A percentile compares a stretch with the other conserved stretches of the same genome.
Conservation (phyloP, 495 filamentous ascomycete species). For the Neurospora sp. region DNA sequence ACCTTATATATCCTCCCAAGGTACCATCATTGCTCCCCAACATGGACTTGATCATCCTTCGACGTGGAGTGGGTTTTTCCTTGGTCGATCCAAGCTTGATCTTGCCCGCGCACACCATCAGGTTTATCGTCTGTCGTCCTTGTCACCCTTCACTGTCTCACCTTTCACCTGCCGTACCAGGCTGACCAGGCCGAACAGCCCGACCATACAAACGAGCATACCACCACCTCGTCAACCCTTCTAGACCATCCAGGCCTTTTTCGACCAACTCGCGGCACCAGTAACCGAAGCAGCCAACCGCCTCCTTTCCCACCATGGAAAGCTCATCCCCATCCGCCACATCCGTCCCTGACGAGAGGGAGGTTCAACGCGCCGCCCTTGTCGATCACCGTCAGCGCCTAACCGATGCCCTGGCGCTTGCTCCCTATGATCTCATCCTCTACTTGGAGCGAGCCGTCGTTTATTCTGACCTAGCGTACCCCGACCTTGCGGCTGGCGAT, state of each 20-base stretch:
- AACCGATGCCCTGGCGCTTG: constrained; percentile 36
- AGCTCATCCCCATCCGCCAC: constrained; percentile 22
- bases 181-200: not conserved
- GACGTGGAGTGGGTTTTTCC: not conserved
- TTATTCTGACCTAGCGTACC: constrained; percentile 69
- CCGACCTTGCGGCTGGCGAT: constrained; percentile 82
- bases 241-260: not conserved
- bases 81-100: not conserved
- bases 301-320: constrained; percentile 21
- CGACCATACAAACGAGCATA: not conserved
- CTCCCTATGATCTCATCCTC: constrained; percentile 69
- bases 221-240: not conserved
- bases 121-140: not conserved
- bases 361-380: constrained; percentile 26
- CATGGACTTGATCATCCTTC: not conserved
- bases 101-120: not conserved
- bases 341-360: constrained; percentile 22
- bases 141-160: not conserved
- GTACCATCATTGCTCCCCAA: not conserved
- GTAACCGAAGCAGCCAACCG: not conserved
- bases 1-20: not conserved
- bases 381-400: constrained; percentile 35
- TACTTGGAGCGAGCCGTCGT: constrained; percentile 63
- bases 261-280: not conserved
- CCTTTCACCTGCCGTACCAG: not conserved